Conservation (phyloP, 805 yeast species). For the Metschnikowia lachancei region DNA sequence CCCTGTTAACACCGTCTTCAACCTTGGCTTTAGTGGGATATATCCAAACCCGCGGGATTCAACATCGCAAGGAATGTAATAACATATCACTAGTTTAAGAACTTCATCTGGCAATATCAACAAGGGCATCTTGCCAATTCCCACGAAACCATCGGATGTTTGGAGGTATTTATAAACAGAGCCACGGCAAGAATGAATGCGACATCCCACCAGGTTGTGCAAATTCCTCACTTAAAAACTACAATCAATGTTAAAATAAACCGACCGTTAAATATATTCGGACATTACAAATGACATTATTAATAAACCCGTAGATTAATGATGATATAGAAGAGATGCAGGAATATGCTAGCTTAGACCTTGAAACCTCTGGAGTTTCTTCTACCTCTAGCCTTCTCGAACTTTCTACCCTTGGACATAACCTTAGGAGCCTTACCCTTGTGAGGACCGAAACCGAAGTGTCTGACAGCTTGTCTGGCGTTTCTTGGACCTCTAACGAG, state of each 20-base stretch:
- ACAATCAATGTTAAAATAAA: no score
- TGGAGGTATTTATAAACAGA: neutral
- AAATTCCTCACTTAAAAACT: no score
- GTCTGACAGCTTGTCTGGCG: conserved; percentile 99
- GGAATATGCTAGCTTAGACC: conserved; percentile 60
- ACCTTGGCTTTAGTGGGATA: neutral
- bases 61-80: neutral
- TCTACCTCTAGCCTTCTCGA: conserved; percentile 99
- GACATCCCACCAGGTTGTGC: neutral
- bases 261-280: conserved; percentile 11
- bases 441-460: conserved; percentile 99
- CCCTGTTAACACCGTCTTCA: conserved; percentile 1
- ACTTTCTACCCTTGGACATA: conserved; percentile 96
- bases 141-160: neutral
- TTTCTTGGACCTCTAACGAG: conserved; percentile 98
- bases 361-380: conserved; percentile 99
- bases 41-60: neutral
- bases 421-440: conserved; percentile 99
- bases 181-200: no score
- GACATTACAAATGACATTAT: conserved; percentile 9
- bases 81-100: conserved; percentile 1
- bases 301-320: conserved; percentile 8
- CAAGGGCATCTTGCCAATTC: conserved; percentile 4
- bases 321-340: conserved; percentile 6
- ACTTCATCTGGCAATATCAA: conserved; percentile 10